phyloP scores from a whole-genome alignment of 2,329 filamentous ascomycete genomes.

The Neoarthrinium moseri region DNA sequence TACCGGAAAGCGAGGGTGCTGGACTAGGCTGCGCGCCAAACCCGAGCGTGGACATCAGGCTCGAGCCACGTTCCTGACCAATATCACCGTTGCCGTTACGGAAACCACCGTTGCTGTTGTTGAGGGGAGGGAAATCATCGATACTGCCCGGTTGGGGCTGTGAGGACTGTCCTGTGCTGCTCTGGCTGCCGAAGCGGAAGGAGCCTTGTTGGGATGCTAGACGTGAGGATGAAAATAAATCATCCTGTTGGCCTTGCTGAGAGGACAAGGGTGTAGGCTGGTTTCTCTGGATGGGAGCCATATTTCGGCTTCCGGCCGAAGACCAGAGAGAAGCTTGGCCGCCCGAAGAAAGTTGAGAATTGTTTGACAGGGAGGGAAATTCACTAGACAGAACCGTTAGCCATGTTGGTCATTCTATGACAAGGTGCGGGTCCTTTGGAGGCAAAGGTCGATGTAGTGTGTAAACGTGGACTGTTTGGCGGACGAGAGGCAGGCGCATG shows the following conservation, averaged over 20 bases:
- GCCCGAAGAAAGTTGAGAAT: constrained; percentile 50
- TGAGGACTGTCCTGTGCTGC: constrained; percentile 37
- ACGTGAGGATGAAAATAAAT: constrained; percentile 38
- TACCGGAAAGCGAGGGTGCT: constrained; percentile 37
- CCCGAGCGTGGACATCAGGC: constrained; percentile 51
- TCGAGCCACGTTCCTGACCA: constrained; percentile 51
- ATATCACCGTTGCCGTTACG: constrained; percentile 57
- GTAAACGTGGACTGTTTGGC: no score
- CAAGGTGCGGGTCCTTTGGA: no score
- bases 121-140: constrained; percentile 64
- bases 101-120: constrained; percentile 28
- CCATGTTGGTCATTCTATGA: no score
- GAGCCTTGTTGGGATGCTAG: constrained; percentile 41
- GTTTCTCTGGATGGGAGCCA: constrained; percentile 50
- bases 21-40: constrained; percentile 49
- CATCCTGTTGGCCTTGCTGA: constrained; percentile 50
- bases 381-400: no score
- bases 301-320: constrained; percentile 44
- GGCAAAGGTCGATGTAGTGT: no score
- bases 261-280: constrained; percentile 48
- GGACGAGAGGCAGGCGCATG: no score
- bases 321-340: constrained; percentile 56
- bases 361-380: constrained; percentile 65
- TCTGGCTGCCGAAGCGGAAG: constrained; percentile 55
- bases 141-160: constrained; percentile 47